Evolutionary conservation across 352 stramenopile genomes (phyloP).

Genomic region (Aphanomyces invadans): DNA sequence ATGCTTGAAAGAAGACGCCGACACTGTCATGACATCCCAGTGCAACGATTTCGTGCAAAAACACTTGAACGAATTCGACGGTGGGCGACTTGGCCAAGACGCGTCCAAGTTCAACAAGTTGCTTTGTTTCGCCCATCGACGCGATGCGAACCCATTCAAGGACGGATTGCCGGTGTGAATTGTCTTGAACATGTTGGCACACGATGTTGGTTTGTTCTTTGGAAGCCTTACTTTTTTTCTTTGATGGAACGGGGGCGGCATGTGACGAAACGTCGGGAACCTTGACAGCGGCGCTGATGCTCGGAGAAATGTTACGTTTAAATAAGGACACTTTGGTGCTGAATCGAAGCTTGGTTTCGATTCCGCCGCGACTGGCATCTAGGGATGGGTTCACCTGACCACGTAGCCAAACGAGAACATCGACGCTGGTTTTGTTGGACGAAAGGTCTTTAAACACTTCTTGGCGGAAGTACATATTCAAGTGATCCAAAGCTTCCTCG

Average conservation of each 20-base stretch:
- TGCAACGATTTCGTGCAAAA: background rate
- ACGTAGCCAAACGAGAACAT: background rate
- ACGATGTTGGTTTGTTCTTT: background rate
- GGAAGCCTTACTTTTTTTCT: background rate
- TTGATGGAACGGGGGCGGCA: background rate
- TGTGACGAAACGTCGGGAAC: background rate
- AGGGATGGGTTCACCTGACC: no score
- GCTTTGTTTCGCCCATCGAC: background rate
- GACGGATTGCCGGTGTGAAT: background rate
- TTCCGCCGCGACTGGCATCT: no score
- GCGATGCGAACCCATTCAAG: background rate
- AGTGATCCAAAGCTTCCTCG: slow-evolving; percentile 24
- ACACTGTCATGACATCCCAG: background rate
- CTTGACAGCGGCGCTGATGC: no score
- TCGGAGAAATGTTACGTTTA: no score
- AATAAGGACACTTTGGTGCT: no score
- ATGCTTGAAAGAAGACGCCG: background rate
- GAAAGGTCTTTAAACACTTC: background rate
- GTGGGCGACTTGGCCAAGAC: background rate
- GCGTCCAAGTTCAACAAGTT: background rate
- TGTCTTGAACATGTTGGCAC: background rate
- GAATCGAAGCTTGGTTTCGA: no score
- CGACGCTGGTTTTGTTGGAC: background rate
- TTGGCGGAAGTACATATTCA: slow-evolving; percentile 23
- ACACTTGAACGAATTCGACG: background rate